Base-by-base conservation (phyloP, 768 basidiomycete species). In the Lactarius hengduanensis region DNA sequence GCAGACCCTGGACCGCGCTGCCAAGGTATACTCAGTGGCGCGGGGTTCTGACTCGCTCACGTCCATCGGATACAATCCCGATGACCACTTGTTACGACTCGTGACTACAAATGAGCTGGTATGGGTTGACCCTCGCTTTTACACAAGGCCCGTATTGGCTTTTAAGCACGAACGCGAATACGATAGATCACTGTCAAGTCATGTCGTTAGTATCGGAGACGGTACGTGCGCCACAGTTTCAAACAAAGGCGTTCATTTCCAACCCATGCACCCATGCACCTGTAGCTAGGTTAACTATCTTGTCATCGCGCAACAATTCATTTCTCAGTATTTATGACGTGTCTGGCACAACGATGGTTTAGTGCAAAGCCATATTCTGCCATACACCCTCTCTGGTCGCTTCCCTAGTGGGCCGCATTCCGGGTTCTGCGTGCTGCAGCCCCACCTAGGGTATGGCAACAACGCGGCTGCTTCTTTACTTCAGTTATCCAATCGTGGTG, bases 51-150 rank as follows among this genome's bases (percentile, higher is more conserved):
- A 83, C 58, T 40, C 15, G 4, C 38, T 91, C 20, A 89, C 88
- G 1, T 84, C 81, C 30, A 76, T 87, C 41, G 85, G 86, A 68
- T 75, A 80, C 65, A 72, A 77, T 18, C 69, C 68, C 7, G 71
- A 75, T 5, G 80, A 84, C 65, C 72, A 81, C 56, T 73, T 87
- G 45, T 71, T 87, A 38, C 81, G 83, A 3, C 69, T 90, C 3
- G 82, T 80, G 36, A 85, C 90, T 1, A 92, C 89, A 1, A 78
- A 77, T 1, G 80, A 88, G 55, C 71, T 92, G 20, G 69, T 87
- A 16, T 93, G 91, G 91, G 73, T 93, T 34, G 91, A 94, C 71
- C 77, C 80, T 34, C 83, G 91, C 36, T 82, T 80, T 70, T 75
- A 81, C 20, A 73, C 73, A 30, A 84, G 77, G 65, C 88, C 90